phyloP scores from a whole-genome alignment of 352 stramenopile genomes.

The Phytophthora citrophthora region DNA sequence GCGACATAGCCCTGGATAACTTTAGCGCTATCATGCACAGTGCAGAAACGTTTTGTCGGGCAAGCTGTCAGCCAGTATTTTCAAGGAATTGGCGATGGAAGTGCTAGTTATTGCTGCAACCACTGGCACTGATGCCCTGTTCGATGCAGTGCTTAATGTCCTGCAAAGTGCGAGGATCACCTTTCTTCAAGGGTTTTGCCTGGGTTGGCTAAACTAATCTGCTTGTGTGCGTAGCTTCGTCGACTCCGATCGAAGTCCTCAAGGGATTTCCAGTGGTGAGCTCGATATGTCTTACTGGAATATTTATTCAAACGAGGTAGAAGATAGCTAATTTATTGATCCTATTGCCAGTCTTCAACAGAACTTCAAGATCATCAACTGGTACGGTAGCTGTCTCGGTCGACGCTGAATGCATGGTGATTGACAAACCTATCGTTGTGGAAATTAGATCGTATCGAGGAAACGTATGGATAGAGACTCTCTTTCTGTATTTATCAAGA shows the following conservation, averaged over 20 bases:
- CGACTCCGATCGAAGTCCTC: conserved; percentile 36
- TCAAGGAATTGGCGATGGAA: conserved; percentile 33
- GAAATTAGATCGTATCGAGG: conserved; percentile 23
- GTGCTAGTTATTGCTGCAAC: conserved; percentile 42
- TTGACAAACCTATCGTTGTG: neutral
- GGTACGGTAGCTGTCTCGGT: conserved; percentile 7
- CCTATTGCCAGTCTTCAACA: conserved; percentile 1
- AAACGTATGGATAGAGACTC: conserved; percentile 17
- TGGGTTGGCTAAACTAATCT: conserved; percentile 3
- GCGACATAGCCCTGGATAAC: conserved; percentile 7
- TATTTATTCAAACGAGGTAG: neutral
- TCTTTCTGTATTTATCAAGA: conserved; percentile 9
- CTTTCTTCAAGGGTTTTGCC: neutral
- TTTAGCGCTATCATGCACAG: conserved; percentile 8
- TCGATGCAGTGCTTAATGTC: conserved; percentile 32
- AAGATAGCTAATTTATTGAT: neutral
- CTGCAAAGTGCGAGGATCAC: conserved; percentile 34
- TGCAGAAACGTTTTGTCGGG: conserved; percentile 9
- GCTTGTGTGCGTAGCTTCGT: conserved; percentile 20
- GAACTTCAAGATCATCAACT: conserved; percentile 36
- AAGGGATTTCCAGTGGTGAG: conserved; percentile 34
- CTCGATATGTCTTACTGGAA: too few species aligned
- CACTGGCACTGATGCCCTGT: conserved; percentile 16
- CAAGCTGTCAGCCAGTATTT: neutral
- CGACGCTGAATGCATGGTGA: neutral